Conservation (phyloP, 164 flowering plant genomes). For the Vitis riparia region DNA sequence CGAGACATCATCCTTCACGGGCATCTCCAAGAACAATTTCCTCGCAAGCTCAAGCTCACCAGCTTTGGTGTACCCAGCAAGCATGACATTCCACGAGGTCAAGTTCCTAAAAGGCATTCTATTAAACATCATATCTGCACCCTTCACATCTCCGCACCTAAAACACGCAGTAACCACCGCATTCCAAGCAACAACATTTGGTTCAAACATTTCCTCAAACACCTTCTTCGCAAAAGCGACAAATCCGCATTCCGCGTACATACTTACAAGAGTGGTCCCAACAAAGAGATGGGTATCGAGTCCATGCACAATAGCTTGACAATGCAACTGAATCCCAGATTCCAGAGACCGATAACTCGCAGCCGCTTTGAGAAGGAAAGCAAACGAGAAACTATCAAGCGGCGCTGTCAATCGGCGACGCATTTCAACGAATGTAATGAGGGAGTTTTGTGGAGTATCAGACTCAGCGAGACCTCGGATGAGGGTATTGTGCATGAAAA, state of each 20-base stretch:
- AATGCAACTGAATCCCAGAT: conserved; percentile 53
- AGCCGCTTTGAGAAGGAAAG: conserved; percentile 55
- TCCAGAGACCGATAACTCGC: conserved; percentile 36
- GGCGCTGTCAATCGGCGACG: conserved; percentile 13
- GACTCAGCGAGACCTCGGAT: conserved; percentile 60
- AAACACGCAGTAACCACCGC: conserved; percentile 56
- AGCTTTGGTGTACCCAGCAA: conserved; percentile 55
- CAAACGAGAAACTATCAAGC: conserved; percentile 63
- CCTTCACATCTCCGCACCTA: conserved; percentile 43
- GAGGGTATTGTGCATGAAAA: conserved; percentile 68
- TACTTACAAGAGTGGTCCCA: conserved; percentile 53
- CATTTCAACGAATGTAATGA: conserved; percentile 39
- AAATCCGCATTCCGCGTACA: conserved; percentile 55
- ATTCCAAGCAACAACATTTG: conserved; percentile 70
- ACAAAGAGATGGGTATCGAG: conserved; percentile 49
- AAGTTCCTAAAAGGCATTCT: conserved; percentile 47
- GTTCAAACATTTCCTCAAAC: conserved; percentile 57
- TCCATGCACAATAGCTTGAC: conserved; percentile 39
- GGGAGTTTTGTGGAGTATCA: conserved; percentile 30
- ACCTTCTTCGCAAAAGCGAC: conserved; percentile 28
- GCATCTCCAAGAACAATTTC: conserved; percentile 38
- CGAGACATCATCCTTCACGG: conserved; percentile 50
- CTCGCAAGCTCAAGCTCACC: conserved; percentile 46
- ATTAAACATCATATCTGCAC: conserved; percentile 36
- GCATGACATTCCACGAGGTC: conserved; percentile 61